Evolutionary conservation across 345 rosid species (phyloP).

Genomic region (Pistacia integerrima): DNA sequence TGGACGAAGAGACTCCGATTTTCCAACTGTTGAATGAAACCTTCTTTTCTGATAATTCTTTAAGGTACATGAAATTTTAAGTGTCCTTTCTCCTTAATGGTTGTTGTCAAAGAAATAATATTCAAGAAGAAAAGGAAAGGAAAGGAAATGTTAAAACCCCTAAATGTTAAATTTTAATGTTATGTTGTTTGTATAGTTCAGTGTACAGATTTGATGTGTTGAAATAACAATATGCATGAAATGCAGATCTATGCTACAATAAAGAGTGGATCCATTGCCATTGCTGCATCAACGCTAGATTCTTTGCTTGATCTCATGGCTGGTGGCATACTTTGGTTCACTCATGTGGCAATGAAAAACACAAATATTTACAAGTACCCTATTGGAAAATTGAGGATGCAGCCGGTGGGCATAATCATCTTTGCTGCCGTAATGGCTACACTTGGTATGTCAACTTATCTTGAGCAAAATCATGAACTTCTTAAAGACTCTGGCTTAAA

Average conservation of each 20-base stretch:
- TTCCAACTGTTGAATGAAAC: neutral
- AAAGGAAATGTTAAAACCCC: neutral
- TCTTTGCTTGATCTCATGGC: conserved; percentile 96
- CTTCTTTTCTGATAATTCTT: neutral
- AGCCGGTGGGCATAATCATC: conserved; percentile 89
- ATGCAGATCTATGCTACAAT: conserved; percentile 78
- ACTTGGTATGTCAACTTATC: conserved; percentile 52
- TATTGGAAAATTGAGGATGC: conserved; percentile 94
- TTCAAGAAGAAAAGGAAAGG: neutral
- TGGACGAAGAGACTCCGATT: neutral
- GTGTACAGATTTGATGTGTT: neutral
- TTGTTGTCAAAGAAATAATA: neutral
- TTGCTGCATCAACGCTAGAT: conserved; percentile 95
- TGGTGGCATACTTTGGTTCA: conserved; percentile 94
- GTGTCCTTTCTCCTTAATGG: neutral
- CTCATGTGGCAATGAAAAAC: conserved; percentile 84
- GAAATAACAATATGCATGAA: neutral
- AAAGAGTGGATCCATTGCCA: conserved; percentile 88
- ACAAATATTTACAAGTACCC: conserved; percentile 86
- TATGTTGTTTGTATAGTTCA: neutral
- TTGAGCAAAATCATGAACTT: neutral
- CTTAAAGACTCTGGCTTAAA: neutral
- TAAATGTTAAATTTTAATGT: neutral
- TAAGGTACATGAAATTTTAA: neutral
- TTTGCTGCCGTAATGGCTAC: conserved; percentile 98